These are phyloP conservation scores for Ogataea polymorpha DNA, from an alignment of 805 yeast genomes.

Conservation along the genomic window DNA sequence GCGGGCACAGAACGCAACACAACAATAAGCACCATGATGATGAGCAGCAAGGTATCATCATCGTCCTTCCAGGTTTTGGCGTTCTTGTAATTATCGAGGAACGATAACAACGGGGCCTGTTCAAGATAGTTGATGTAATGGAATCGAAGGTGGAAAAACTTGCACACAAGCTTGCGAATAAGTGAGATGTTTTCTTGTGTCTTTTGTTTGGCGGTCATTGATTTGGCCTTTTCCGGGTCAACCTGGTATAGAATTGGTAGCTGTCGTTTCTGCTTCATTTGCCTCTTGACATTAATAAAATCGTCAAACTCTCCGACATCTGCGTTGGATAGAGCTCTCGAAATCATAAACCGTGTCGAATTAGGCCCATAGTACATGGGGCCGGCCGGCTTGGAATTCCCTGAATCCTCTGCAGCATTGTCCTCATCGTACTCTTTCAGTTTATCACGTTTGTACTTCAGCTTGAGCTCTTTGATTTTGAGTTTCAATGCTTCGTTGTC, in stretches of 20 bases:
- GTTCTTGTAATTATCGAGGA: slow-evolving; percentile 35
- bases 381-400: background rate
- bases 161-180: slow-evolving; percentile 36
- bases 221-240: slow-evolving; percentile 3
- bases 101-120: slow-evolving; percentile 33
- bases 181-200: slow-evolving; percentile 34
- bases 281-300: slow-evolving; percentile 29
- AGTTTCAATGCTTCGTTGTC: slow-evolving; percentile 31
- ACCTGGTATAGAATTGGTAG: slow-evolving; percentile 23
- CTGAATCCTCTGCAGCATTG: slow-evolving; percentile 3
- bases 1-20: slow-evolving; percentile 35
- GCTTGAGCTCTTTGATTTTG: slow-evolving; percentile 26
- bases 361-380: slow-evolving; percentile 49
- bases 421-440: slow-evolving; percentile 15
- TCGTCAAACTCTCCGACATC: slow-evolving; percentile 28
- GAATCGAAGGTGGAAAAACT: slow-evolving; percentile 40
- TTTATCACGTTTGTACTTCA: slow-evolving; percentile 22
- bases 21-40: slow-evolving; percentile 43
- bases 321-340: slow-evolving; percentile 28
- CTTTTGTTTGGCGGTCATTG: slow-evolving; percentile 12
- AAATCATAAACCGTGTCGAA: slow-evolving; percentile 47
- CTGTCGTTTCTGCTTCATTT: slow-evolving; percentile 29
- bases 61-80: slow-evolving; percentile 44
- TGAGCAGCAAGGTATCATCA: slow-evolving; percentile 42
- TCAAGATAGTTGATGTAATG: slow-evolving; percentile 42